Base-by-base conservation (phyloP, 768 basidiomycete species). In the Lactarius quietus region DNA sequence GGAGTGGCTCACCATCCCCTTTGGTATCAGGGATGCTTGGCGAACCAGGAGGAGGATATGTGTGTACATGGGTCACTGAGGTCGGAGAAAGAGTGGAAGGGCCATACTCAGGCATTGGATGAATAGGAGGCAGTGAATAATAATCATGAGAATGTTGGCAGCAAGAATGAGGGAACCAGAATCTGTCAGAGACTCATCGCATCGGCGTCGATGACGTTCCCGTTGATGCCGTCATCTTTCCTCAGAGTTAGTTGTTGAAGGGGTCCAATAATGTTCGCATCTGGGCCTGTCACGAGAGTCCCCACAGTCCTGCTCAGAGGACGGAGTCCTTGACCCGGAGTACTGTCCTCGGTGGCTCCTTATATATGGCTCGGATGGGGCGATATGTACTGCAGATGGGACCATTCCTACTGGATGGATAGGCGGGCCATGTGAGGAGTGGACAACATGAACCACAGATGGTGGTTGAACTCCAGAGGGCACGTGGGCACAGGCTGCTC, bases 341-440 rank as follows among this genome's bases (percentile, higher is more conserved):
- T 62, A 53, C n/a, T n/a, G 38, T 10, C 48, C 38, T 53, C 56
- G 48, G 14, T 29, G 51, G 17, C 57, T 53, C 51, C 15, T 15
- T 33, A 26, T n/a, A n/a, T n/a, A 28, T n/a, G n/a, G n/a, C n/a
- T n/a, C n/a, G n/a, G n/a, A n/a, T n/a, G 31, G 36, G 4, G 26
- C 53, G 6, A 66, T 66, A 33, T 66, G 65, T 8, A 61, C 26
- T 6, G 23, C 39, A n/a, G 65, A 7, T 12, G 64, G 60, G 36
- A 57, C 3, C 6, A n/a, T n/a, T n/a, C n/a, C n/a, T n/a, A n/a
- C n/a, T n/a, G n/a, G n/a, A n/a, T n/a, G n/a, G n/a, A n/a, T 55
- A 36, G n/a, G n/a, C n/a, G n/a, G n/a, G n/a, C n/a, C n/a, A n/a
- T 10, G 64, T 20, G 56, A 48, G 7, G 60, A 28, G 8, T 7